Conservation (phyloP, 495 filamentous ascomycete genomes). For the Aspergillus wentii region DNA sequence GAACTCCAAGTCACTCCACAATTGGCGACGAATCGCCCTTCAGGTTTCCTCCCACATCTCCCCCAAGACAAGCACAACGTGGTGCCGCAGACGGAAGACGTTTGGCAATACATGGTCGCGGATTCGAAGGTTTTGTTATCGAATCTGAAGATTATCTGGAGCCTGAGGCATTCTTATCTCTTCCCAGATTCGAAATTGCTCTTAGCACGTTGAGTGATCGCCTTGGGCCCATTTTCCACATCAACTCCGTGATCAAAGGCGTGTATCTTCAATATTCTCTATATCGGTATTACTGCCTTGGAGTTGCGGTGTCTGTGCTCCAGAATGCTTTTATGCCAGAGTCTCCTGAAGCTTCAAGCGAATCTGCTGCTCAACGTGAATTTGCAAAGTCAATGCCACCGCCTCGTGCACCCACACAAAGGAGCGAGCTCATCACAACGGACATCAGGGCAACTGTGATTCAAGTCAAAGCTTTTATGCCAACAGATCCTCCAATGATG, state of each 20-base stretch:
- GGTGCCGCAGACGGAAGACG: constrained; percentile 76
- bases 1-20: constrained; percentile 52
- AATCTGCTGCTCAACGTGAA: not conserved
- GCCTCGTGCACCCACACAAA: constrained; percentile 24
- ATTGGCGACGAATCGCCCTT: constrained; percentile 46
- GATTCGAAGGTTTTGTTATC: constrained; percentile 83
- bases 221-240: constrained; percentile 79
- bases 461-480: constrained; percentile 85
- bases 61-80: constrained; percentile 52
- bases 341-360: not conserved
- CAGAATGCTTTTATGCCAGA: constrained; percentile 60
- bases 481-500: constrained; percentile 84
- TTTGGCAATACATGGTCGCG: constrained; percentile 71
- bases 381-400: constrained; percentile 14
- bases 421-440: constrained; percentile 67
- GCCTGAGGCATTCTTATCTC: constrained; percentile 74
- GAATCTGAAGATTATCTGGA: constrained; percentile 83
- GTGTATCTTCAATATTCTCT: constrained; percentile 85
- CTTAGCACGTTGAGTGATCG: constrained; percentile 79
- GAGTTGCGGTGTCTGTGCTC: constrained; percentile 72
- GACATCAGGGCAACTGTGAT: constrained; percentile 76
- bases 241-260: constrained; percentile 75
- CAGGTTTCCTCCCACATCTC: constrained; percentile 54
- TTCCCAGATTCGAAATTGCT: constrained; percentile 83
- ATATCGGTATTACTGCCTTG: constrained; percentile 88